These are phyloP conservation scores for Alternaria longipes DNA, from an alignment of 2,329 filamentous ascomycete genomes.

Conservation along the genomic window DNA sequence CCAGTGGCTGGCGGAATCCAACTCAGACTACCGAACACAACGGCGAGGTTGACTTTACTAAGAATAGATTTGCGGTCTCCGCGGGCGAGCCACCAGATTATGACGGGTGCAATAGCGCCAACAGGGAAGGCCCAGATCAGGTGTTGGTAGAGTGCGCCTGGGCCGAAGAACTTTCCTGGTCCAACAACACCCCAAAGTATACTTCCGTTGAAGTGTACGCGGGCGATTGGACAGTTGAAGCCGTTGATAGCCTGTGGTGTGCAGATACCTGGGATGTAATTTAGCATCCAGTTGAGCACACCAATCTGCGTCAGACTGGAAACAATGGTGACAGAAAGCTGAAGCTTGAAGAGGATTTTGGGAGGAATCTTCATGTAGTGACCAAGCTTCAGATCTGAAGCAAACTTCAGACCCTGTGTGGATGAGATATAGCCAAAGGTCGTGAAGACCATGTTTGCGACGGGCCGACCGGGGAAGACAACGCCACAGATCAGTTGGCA, in stretches of 20 bases:
- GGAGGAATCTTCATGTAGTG: slow-evolving; percentile 90
- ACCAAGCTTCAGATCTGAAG: slow-evolving; percentile 84
- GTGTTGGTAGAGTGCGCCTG: slow-evolving; percentile 75
- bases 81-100: slow-evolving; percentile 75
- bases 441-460: slow-evolving; percentile 93
- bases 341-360: slow-evolving; percentile 78
- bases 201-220: slow-evolving; percentile 89
- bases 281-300: slow-evolving; percentile 91
- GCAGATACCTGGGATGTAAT: slow-evolving; percentile 78
- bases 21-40: slow-evolving; percentile 81
- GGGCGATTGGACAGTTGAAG: slow-evolving; percentile 86
- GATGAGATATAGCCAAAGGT: slow-evolving; percentile 91
- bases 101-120: slow-evolving; percentile 77
- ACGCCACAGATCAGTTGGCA: slow-evolving; percentile 85
- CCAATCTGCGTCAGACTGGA: slow-evolving; percentile 83
- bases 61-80: slow-evolving; percentile 68
- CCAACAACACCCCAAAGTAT: slow-evolving; percentile 92
- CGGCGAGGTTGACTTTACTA: slow-evolving; percentile 81
- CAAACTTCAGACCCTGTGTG: slow-evolving; percentile 88
- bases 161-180: slow-evolving; percentile 82
- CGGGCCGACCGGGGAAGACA: slow-evolving; percentile 82
- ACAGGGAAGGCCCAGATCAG: slow-evolving; percentile 84
- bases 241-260: slow-evolving; percentile 82
- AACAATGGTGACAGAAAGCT: slow-evolving; percentile 77
- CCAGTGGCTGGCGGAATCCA: slow-evolving; percentile 88